phyloP scores from a whole-genome alignment of 2,329 filamentous ascomycete genomes.

The Aspergillus hiratsukae region DNA sequence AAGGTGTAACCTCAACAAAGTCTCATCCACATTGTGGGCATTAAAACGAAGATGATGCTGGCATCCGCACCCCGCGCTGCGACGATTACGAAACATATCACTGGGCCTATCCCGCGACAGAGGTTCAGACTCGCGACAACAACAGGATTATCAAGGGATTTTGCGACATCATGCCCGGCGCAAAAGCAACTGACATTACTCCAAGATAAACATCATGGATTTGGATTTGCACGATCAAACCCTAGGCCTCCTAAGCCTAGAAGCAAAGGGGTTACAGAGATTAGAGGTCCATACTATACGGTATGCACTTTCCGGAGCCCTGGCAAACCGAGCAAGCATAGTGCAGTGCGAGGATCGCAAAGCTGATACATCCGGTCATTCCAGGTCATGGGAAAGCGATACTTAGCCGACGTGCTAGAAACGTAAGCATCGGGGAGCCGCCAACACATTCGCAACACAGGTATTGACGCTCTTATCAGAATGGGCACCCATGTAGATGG shows the following conservation, averaged over 20 bases:
- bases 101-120: constrained; percentile 4
- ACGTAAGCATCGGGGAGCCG: constrained; percentile 36
- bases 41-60: constrained; percentile 6
- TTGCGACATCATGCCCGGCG: constrained; percentile 16
- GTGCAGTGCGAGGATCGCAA: not conserved
- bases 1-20: not conserved
- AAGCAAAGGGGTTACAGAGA: constrained; percentile 50
- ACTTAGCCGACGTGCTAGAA: constrained; percentile 50
- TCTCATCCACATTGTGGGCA: not conserved
- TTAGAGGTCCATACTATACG: constrained; percentile 53
- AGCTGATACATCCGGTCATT: constrained; percentile 1
- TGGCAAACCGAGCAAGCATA: not conserved
- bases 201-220: constrained; percentile 47
- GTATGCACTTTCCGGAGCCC: constrained; percentile 19
- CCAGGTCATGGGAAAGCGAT: constrained; percentile 49
- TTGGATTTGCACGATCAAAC: constrained; percentile 51
- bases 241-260: constrained; percentile 47
- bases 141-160: constrained; percentile 5
- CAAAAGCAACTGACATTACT: constrained; percentile 35
- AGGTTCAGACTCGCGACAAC: constrained; percentile 7
- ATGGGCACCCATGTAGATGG: constrained; percentile 54
- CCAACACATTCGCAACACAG: not conserved
- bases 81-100: constrained; percentile 5
- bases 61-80: constrained; percentile 1
- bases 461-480: constrained; percentile 22